These are phyloP conservation scores for Auriscalpium vulgare DNA, from an alignment of 768 basidiomycete species.

Conservation along the genomic window DNA sequence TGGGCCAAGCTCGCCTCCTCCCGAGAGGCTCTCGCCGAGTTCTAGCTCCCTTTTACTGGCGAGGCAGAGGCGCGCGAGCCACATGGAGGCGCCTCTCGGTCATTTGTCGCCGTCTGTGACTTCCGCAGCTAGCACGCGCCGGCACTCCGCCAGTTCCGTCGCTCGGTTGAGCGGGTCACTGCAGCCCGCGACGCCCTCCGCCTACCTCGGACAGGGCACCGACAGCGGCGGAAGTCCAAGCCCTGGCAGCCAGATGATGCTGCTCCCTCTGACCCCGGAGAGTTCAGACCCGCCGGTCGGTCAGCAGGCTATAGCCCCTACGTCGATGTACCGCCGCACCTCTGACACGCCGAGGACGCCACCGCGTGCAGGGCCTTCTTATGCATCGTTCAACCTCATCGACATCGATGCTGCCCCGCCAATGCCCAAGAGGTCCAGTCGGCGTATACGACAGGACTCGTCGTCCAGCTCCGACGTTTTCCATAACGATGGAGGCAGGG, in stretches of 20 bases:
- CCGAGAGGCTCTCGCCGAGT: background rate
- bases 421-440: background rate
- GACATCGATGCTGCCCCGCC: too few species aligned
- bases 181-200: background rate
- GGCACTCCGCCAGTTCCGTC: background rate
- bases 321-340: background rate
- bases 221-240: background rate
- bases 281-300: slow-evolving; percentile 1
- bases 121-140: background rate
- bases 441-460: background rate
- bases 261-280: background rate
- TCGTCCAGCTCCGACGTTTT: background rate
- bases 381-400: too few species aligned
- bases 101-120: too few species aligned
- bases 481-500: background rate
- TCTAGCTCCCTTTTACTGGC: background rate
- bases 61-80: background rate
- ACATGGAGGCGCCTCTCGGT: background rate
- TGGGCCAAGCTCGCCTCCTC: background rate
- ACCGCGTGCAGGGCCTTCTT: background rate
- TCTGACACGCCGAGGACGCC: background rate
- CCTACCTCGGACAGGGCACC: background rate
- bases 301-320: slow-evolving; percentile 3
- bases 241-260: background rate
- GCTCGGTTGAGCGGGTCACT: background rate